Evolutionary conservation across 2,329 filamentous ascomycete genomes (phyloP).

Genomic region (Scopulariopsis brevicaulis): DNA sequence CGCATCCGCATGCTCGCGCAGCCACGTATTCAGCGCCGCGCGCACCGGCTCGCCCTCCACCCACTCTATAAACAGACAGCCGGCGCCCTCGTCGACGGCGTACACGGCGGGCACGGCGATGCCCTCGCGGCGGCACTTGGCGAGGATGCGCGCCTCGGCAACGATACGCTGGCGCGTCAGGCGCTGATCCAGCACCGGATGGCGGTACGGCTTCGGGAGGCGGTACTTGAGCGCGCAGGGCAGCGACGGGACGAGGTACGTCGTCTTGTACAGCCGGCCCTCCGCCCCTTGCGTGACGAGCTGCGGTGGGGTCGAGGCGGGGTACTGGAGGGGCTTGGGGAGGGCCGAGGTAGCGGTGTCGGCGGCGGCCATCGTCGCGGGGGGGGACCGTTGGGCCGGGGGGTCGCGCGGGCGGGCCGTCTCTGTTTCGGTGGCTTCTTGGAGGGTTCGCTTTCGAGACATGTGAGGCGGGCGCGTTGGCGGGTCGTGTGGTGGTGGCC

Average conservation of each 20-base stretch:
- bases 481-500: background rate
- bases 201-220: conserved; percentile 82
- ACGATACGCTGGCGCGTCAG: conserved; percentile 80
- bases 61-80: conserved; percentile 81
- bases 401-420: background rate
- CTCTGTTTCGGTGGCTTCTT: background rate
- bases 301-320: conserved; percentile 43
- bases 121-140: conserved; percentile 66
- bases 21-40: conserved; percentile 56
- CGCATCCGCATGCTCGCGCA: conserved; percentile 32
- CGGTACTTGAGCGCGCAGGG: conserved; percentile 84
- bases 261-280: conserved; percentile 82
- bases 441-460: background rate
- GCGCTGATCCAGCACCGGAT: conserved; percentile 77
- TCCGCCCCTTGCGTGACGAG: conserved; percentile 93
- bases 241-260: conserved; percentile 56
- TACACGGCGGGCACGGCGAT: conserved; percentile 75
- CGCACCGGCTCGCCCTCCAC: conserved; percentile 63
- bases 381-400: background rate
- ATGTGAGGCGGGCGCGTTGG: background rate
- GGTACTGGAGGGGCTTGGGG: conserved; percentile 53
- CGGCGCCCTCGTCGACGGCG: conserved; percentile 49
- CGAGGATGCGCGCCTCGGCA: conserved; percentile 77
- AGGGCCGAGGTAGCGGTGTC: conserved; percentile 30
- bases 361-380: background rate